A percentile compares a stretch with the other conserved stretches of the same genome.
Conservation (phyloP, 2,329 filamentous ascomycete species). For the Aureobasidium sp. region DNA sequence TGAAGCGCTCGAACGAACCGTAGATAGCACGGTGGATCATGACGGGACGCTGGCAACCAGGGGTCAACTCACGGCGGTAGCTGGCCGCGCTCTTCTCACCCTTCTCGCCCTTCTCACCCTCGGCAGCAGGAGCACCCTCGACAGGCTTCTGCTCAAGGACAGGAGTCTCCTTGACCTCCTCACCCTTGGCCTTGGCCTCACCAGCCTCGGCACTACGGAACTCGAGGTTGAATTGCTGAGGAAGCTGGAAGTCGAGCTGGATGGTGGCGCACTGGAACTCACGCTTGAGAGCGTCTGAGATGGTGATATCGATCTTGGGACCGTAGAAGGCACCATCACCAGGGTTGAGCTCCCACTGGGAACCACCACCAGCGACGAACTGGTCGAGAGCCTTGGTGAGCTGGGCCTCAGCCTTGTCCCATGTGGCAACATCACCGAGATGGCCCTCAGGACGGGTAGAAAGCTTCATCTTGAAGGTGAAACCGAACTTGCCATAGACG, state of each 20-base stretch:
- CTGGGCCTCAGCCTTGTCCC: slow-evolving; percentile 78
- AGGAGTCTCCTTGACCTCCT: slow-evolving; percentile 29
- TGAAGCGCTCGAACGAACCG: slow-evolving; percentile 59
- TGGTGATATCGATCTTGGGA: slow-evolving; percentile 96
- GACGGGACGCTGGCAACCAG: slow-evolving; percentile 68
- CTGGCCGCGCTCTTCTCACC: slow-evolving; percentile 16
- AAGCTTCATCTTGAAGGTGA: slow-evolving; percentile 88
- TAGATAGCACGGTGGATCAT: slow-evolving; percentile 80
- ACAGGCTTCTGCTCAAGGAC: slow-evolving; percentile 21
- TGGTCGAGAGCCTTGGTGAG: slow-evolving; percentile 70
- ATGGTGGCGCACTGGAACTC: slow-evolving; percentile 90
- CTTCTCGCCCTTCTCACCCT: slow-evolving; percentile 20
- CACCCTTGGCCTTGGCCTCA: slow-evolving; percentile 32
- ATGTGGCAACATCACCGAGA: slow-evolving; percentile 76
- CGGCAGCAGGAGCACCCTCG: slow-evolving; percentile 24
- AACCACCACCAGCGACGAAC: slow-evolving; percentile 53
- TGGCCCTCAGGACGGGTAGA: slow-evolving; percentile 86
- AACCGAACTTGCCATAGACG: slow-evolving; percentile 75
- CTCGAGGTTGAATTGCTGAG: slow-evolving; percentile 77
- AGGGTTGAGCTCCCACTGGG: slow-evolving; percentile 81
- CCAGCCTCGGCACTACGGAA: slow-evolving; percentile 49
- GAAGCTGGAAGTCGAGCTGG: slow-evolving; percentile 83
- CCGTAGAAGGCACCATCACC: slow-evolving; percentile 98
- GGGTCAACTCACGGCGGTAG: slow-evolving; percentile 45
- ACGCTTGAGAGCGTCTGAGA: slow-evolving; percentile 75